Evolutionary conservation across 768 basidiomycete species (phyloP), one percentile per base, ranked within the genome.

Genomic region (Collybia nuda): DNA sequence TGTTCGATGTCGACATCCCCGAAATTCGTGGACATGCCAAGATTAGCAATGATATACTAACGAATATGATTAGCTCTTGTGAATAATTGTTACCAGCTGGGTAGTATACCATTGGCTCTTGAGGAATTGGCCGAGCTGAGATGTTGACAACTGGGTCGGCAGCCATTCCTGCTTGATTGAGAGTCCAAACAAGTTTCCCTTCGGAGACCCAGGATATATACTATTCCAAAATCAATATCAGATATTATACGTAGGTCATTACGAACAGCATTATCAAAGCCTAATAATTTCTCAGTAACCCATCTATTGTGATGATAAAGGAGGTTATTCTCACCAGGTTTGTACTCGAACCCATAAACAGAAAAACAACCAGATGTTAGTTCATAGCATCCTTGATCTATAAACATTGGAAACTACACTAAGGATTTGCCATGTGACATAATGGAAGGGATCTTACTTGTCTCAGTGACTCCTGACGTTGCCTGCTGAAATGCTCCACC

Each of bases 401-500:
- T 60, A 18, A 17, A 22, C 24, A 7, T 19, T 17, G 26, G 47
- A 47, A 22, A 53, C 23, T 11, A 12, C 5, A 15, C 7, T 15
- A 39, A n/a, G 36, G 28, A 9, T 17, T 39, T 11, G 14, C 14
- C 7, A 4, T 7, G 7, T 26, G 24, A 7, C 7, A 26, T 26
- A 26, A 7, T 26, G 24, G 28, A 18, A 12, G 24, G n/a, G 7
- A 28, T 60, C 75, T 59, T 55, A 83, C 80, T 76, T 15, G 90
- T 90, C 9, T 56, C 51, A 0, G 85, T 77, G 12, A 93, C 72
- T 17, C 72, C 84, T 5, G 91, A 93, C 0, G 86, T 86, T 2
- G 92, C 87, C 61, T 95, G 90, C 65, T 96, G 94, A 62, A 80
- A 90, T 7, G 77, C 78, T 42, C 87, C 88, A 38, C 94, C 94